These are phyloP conservation scores for Neopestalotiopsis sp. DNA, from an alignment of 2,329 filamentous ascomycete genomes.

Conservation along the genomic window DNA sequence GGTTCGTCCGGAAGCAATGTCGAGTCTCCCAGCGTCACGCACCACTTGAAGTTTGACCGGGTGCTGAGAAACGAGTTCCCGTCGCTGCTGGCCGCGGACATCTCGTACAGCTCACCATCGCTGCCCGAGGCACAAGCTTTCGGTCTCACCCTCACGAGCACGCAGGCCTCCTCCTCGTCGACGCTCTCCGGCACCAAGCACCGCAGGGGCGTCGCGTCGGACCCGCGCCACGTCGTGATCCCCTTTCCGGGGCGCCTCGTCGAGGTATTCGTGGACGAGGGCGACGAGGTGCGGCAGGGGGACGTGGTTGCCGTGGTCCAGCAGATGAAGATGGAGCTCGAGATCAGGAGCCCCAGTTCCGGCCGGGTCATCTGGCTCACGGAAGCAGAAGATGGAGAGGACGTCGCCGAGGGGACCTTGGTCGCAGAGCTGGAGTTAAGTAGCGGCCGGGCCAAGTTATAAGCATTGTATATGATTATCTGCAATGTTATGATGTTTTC, in stretches of 20 bases:
- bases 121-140: slow-evolving; percentile 6
- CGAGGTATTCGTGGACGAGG: slow-evolving; percentile 60
- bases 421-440: slow-evolving; percentile 29
- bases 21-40: slow-evolving; percentile 31
- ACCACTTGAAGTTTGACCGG: slow-evolving; percentile 59
- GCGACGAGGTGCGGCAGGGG: slow-evolving; percentile 52
- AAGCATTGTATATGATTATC: neutral
- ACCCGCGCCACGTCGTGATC: slow-evolving; percentile 57
- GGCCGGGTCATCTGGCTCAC: slow-evolving; percentile 56
- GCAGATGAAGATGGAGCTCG: slow-evolving; percentile 75
- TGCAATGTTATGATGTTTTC: too few species aligned
- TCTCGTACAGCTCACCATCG: slow-evolving; percentile 49
- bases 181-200: slow-evolving; percentile 51
- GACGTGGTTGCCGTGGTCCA: slow-evolving; percentile 63
- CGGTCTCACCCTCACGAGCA: slow-evolving; percentile 14
- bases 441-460: slow-evolving; percentile 5
- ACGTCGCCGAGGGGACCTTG: slow-evolving; percentile 60
- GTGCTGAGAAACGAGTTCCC: slow-evolving; percentile 67
- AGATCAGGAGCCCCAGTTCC: slow-evolving; percentile 54
- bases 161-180: slow-evolving; percentile 46
- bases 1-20: slow-evolving; percentile 25
- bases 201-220: slow-evolving; percentile 51
- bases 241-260: slow-evolving; percentile 64
- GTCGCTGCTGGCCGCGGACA: slow-evolving; percentile 54
- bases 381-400: slow-evolving; percentile 57